Evolutionary conservation across 164 flowering plant genomes (phyloP), one percentile per base, ranked within the genome.

Genomic region (Kalanchoe fedtschenkoi): DNA sequence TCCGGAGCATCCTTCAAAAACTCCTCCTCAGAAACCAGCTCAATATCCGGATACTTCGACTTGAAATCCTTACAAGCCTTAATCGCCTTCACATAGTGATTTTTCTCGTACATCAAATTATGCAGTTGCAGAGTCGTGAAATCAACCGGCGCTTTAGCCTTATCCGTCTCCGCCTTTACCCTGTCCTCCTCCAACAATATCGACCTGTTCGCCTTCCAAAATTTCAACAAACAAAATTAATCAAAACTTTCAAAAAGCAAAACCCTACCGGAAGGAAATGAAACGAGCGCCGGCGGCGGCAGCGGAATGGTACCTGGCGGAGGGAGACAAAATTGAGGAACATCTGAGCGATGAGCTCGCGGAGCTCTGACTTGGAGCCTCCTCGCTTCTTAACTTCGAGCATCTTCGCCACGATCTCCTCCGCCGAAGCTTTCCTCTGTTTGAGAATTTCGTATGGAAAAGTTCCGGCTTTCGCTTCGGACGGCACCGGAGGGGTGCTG

Each of bases 51-150:
- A 77, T 91, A 77, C 72, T 89, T 95, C 0, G 97, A 83, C 76
- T 85, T 88, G 78, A 91, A 95, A 68, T 91, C 97, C 64, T 80
- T 95, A 81, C 97, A 91, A 65, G 93, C 85, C 63, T 95, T 91
- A 61, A 91, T 95, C 10, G 99, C 97, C 76, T 95, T 95, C 59
- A 88, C 47, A 63, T 89, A 91, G 68, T 91, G 99, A 68, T 75
- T 89, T 70, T 91, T 91, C 81, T 95, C 99, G 56, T 95, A 95
- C 87, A 91, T 77, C 81, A 95, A 70, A 66, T 89, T 95, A 65
- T 91, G 97, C 65, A 95, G 89, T 85, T 95, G 99, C 81, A 95
- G 69, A 0, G 91, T 83, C 19, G 93, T 83, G 64, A 83, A 86
- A 76, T 95, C 97, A 43, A 95, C 97, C 0, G 97, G 95, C 33